Evolutionary conservation across 805 yeast species (phyloP).

Genomic region (Metschnikowia colocasiae): DNA sequence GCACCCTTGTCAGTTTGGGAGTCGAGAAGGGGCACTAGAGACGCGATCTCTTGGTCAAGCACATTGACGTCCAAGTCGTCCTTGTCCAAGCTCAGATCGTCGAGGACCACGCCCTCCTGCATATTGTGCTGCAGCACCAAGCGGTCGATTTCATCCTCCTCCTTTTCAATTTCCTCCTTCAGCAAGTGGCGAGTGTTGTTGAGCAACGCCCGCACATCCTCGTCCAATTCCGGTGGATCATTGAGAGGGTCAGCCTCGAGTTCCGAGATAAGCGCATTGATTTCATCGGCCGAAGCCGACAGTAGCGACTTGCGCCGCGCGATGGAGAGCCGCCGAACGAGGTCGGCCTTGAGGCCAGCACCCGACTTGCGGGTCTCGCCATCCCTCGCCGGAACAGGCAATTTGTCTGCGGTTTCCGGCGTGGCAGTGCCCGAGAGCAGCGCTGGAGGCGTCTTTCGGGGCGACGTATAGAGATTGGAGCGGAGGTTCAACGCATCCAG

Average conservation of each 20-base stretch:
- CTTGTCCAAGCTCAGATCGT: conserved; percentile 16
- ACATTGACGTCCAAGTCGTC: conserved; percentile 24
- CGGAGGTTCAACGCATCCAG: conserved; percentile 58
- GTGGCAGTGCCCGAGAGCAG: background rate
- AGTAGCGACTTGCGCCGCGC: conserved; percentile 39
- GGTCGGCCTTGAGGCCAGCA: conserved; percentile 14
- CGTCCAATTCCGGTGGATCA: conserved; percentile 11
- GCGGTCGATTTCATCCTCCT: conserved; percentile 37
- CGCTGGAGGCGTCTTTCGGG: conserved; percentile 11
- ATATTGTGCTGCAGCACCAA: conserved; percentile 35
- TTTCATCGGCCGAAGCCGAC: conserved; percentile 37
- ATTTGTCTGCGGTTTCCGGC: background rate
- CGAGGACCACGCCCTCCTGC: conserved; percentile 30
- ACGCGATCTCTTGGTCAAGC: conserved; percentile 40
- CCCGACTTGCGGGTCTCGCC: conserved; percentile 6
- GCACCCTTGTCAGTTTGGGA: conserved; percentile 21
- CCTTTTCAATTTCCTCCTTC: conserved; percentile 22
- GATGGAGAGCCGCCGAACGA: conserved; percentile 28
- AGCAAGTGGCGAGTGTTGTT: conserved; percentile 23
- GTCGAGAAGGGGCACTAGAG: conserved; percentile 37
- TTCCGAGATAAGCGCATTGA: conserved; percentile 34
- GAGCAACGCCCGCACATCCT: conserved; percentile 10
- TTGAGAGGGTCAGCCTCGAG: conserved; percentile 28
- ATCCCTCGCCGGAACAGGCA: background rate
- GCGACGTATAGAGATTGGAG: conserved; percentile 42